Evolutionary conservation across 1,284 basidiomycete species (phyloP).

Genomic region (Ustilago vetiveriae): DNA sequence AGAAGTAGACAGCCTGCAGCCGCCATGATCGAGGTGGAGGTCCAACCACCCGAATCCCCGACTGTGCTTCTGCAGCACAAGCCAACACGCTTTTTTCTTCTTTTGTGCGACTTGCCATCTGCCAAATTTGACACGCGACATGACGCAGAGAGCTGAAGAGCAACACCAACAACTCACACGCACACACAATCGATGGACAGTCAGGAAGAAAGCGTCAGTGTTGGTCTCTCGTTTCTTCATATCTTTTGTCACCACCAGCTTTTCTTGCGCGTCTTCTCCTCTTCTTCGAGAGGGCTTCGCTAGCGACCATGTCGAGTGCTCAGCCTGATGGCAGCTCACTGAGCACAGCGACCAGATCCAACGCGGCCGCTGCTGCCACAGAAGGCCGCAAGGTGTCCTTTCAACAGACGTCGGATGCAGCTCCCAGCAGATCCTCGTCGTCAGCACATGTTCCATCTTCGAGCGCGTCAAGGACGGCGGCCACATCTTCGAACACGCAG

Average conservation of each 20-base stretch:
- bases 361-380: constrained; percentile 2
- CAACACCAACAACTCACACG: neutral
- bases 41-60: too few relatives aligned
- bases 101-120: too few relatives aligned
- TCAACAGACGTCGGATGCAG: constrained; percentile 10
- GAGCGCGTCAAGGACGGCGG: constrained; percentile 2
- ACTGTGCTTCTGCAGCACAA: too few relatives aligned
- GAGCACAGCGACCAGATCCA: neutral
- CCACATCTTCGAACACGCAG: constrained; percentile 7
- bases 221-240: constrained; percentile 13
- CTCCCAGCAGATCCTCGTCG: constrained; percentile 20
- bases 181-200: too few relatives aligned
- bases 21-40: constrained; percentile 9
- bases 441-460: constrained; percentile 9
- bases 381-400: constrained; percentile 38
- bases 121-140: constrained; percentile 9
- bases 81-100: too few relatives aligned
- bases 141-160: neutral
- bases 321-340: constrained; percentile 1
- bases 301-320: constrained; percentile 10
- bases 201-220: constrained; percentile 10
- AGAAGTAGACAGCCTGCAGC: neutral
- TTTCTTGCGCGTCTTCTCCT: neutral
- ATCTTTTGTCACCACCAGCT: constrained; percentile 2
- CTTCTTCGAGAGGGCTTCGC: neutral